These are phyloP conservation scores for Vigna trinervia DNA, from an alignment of 306 rosid species.

Conservation along the genomic window DNA sequence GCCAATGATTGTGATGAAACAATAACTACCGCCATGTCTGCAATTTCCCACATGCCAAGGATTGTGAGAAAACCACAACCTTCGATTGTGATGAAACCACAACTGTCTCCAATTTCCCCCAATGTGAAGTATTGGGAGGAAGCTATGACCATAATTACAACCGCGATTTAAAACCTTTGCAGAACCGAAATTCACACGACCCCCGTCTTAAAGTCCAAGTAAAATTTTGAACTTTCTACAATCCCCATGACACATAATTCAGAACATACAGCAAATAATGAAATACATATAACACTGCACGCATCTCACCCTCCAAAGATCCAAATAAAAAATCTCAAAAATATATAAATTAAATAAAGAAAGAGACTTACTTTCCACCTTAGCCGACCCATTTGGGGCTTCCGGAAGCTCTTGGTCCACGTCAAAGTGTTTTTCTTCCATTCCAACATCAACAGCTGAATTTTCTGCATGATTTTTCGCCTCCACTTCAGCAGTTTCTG, in stretches of 20 bases:
- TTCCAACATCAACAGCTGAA: conserved; percentile 40
- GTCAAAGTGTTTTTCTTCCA: conserved; percentile 46
- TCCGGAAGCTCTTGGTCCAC: conserved; percentile 2
- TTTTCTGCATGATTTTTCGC: conserved; percentile 45
- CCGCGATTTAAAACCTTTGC: not conserved
- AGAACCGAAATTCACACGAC: conserved; percentile 2
- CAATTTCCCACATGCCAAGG: no score
- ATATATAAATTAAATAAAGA: no score
- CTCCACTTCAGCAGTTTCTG: conserved; percentile 50
- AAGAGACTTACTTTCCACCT: conserved; percentile 60
- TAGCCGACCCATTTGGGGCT: conserved; percentile 46
- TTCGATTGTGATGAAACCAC: not conserved
- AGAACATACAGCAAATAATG: not conserved
- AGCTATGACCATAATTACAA: not conserved
- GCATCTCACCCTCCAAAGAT: not conserved
- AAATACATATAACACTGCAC: conserved; percentile 25
- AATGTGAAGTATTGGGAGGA: not conserved
- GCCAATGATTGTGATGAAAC: not conserved
- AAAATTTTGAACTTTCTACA: conserved; percentile 12
- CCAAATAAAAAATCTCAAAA: not conserved
- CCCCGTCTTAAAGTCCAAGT: conserved; percentile 15
- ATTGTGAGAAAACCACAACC: no score
- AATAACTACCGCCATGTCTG: no score
- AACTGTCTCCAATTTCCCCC: not conserved
- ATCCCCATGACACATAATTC: conserved; percentile 12